phyloP scores from a whole-genome alignment of 345 rosid genomes.

The Acer saccharum region DNA sequence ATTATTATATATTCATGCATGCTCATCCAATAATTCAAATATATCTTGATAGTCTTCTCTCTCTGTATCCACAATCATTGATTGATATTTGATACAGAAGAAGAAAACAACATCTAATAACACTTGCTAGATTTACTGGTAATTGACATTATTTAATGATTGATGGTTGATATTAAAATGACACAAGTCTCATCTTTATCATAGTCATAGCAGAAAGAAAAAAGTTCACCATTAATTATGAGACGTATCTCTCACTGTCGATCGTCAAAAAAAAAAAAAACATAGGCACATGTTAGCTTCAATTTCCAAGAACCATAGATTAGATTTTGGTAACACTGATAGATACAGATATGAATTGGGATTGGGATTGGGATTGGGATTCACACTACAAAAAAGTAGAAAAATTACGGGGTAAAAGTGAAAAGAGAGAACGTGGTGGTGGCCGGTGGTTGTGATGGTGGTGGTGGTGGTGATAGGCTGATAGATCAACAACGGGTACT shows the following conservation, averaged over 20 bases:
- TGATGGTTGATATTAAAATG: neutral
- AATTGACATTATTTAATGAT: neutral
- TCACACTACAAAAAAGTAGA: no score
- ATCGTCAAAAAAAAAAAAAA: neutral
- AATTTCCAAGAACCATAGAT: conserved; percentile 26
- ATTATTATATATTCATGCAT: neutral
- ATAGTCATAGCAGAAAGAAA: no score
- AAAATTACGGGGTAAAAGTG: no score
- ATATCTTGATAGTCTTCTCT: neutral
- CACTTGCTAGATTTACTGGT: neutral
- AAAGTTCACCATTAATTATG: neutral
- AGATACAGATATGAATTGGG: neutral
- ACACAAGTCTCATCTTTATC: neutral
- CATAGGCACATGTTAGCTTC: conserved; percentile 22
- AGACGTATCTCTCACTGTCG: conserved; percentile 4
- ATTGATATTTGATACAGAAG: neutral
- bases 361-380: no score
- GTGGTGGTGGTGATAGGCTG: neutral
- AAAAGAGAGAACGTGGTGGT: neutral
- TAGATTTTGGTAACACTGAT: neutral
- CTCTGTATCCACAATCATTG: neutral
- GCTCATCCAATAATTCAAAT: neutral
- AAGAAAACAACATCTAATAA: neutral
- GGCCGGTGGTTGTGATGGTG: neutral
- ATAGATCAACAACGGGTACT: neutral